Base-by-base conservation (phyloP, 1,139 yeast species). In the Taphrina wiesneri region DNA sequence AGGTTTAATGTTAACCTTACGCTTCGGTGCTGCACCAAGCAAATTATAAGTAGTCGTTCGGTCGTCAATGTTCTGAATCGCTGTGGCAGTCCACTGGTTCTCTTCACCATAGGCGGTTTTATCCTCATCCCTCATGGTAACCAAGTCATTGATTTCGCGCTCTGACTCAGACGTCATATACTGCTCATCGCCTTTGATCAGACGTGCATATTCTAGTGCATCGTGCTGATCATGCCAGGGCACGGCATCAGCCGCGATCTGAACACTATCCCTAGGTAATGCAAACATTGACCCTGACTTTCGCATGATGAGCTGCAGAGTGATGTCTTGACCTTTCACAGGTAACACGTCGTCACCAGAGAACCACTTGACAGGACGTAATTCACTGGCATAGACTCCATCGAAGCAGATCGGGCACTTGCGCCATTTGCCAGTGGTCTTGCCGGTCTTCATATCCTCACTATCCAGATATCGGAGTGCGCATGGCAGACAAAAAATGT, bases 331-430 rank as follows among this genome's bases (percentile, higher is more conserved):
- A 6, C 86, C 86, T 2, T 83, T 78, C 59, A 79, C 80, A 0
- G 96, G 96, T 67, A 84, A 88, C 67, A 83, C 82, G 56, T 83
- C 86, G 71, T 87, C 88, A 32, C 78, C 77, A 66, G 80, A 81
- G 36, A 86, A 80, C 68, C 87, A 77, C 28, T 74, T 71, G 1
- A 90, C 98, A 0, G 97, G 95, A 67, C 86, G 82, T 9, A 86
- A 79, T 62, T 85, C 86, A 7, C 78, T 76, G 43, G 83, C 82
- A 52, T 86, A 81, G 17, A 93, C 85, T 34, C 83, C 78, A 57
- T 86, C 86, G 4, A 86, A 82, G 75, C 99, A 95, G 26, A 95
- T 78, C 0, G 99, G 99, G 74, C 99, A 95, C 66, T 87, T 88
- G 67, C 86, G 83, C 70, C 82, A 81, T 73, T 81, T 84, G 69